Percentiles rank a stretch among this genome's conserved stretches.
phyloP scores from a whole-genome alignment of 2,329 filamentous ascomycete genomes.

The Cyclaneusma minus region DNA sequence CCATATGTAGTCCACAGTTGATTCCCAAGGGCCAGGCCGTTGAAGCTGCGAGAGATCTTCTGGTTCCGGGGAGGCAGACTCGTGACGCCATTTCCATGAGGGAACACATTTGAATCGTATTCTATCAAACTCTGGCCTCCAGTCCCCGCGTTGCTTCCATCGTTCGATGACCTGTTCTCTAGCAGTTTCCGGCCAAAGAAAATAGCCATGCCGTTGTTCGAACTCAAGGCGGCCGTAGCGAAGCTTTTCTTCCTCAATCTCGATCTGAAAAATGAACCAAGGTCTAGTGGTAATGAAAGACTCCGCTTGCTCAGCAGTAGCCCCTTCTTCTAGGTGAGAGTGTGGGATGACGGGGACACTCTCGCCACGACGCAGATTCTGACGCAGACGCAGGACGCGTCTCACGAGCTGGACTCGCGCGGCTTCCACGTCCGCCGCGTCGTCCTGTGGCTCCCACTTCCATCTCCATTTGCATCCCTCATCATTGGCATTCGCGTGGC shows the following conservation, averaged over 20 bases:
- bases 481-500: constrained; percentile 5
- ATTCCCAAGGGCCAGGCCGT: too few species aligned
- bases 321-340: constrained; percentile 3
- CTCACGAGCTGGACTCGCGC: too few species aligned
- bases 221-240: constrained; percentile 5
- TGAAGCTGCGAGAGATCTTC: constrained; percentile 6
- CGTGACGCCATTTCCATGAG: constrained; percentile 10
- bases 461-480: constrained; percentile 6
- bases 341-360: constrained; percentile 2
- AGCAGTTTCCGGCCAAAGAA: too few species aligned
- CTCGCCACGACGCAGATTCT: too few species aligned
- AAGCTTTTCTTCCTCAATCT: constrained; percentile 7
- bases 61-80: constrained; percentile 9
- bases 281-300: constrained; percentile 9
- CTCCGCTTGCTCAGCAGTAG: constrained; percentile 5
- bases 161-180: too few species aligned
- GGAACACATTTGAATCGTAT: background rate
- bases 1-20: constrained; percentile 3
- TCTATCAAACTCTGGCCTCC: constrained; percentile 4
- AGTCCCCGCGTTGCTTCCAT: constrained; percentile 10
- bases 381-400: too few species aligned
- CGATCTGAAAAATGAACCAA: constrained; percentile 8
- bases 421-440: too few species aligned
- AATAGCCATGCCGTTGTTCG: constrained; percentile 5
- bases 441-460: constrained; percentile 4